Base-by-base conservation (phyloP, 164 flowering plant genomes). In the Dillenia suffruticosa region DNA sequence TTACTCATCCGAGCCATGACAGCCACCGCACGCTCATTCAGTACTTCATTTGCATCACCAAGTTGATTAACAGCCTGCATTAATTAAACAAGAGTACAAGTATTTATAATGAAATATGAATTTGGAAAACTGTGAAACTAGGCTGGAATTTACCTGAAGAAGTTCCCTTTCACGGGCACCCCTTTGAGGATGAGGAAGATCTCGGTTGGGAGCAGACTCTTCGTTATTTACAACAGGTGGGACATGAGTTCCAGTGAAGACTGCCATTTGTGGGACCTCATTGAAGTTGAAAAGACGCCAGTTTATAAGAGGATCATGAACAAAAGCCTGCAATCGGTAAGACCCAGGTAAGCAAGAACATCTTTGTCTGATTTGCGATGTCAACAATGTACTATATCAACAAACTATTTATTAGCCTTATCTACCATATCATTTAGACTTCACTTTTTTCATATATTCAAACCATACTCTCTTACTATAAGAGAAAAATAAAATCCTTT, bases 1-100 rank as follows among this genome's bases (percentile, higher is more conserved):
- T 95, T 79, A 72, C 92, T 92, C 99, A 95, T 95, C 51, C 99
- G 87, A 70, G 89, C 92, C 97, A 90, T 92, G 43, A 95, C 99
- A 60, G 80, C 84, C 64, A 95, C 91, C 44, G 99, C 99, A 59
- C 90, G 96, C 64, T 85, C 98, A 69, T 95, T 92, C 64, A 95
- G 63, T 62, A 92, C 96, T 73, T 95, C 99, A 77, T 88, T 92
- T 10, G 97, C 99, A 82, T 95, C 99, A 61, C 97, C 97, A 24
- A 90, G 89, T 73, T 92, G 97, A 77, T 88, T 74, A 62, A 92
- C 99, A 77, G 97, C 97, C 99, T 95, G 61, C 55, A 79, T 3
- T 64, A 17, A 57, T 9, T 53, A 15, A 54, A 58, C 15, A 57
- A 45, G 61, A 44, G 54, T 2, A n/a, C 58, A 56, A 60, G 65